A percentile compares a stretch with the other conserved stretches of the same genome.
These are phyloP conservation scores for Populus deltoides DNA, from an alignment of 345 rosid genomes.

Conservation along the genomic window DNA sequence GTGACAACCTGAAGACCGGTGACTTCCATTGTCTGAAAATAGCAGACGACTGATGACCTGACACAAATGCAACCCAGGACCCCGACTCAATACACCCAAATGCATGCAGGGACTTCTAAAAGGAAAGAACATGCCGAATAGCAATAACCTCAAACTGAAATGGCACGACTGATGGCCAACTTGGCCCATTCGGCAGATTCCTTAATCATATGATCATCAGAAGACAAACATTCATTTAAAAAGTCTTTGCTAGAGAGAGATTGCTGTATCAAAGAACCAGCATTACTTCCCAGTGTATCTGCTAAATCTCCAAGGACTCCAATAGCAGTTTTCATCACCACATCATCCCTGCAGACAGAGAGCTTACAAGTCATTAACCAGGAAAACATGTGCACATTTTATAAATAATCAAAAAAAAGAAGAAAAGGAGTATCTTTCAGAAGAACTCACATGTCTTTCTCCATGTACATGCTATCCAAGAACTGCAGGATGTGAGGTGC, in stretches of 20 bases:
- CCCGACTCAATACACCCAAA: slow-evolving; percentile 47
- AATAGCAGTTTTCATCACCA: slow-evolving; percentile 74
- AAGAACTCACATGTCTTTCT: slow-evolving; percentile 66
- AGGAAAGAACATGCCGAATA: slow-evolving; percentile 22
- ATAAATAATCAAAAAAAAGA: neutral
- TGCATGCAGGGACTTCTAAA: slow-evolving; percentile 47
- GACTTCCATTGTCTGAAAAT: slow-evolving; percentile 37
- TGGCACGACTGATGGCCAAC: slow-evolving; percentile 68
- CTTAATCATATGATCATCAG: slow-evolving; percentile 67
- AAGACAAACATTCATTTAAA: slow-evolving; percentile 66
- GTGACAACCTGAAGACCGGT: slow-evolving; percentile 36
- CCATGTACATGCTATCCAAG: slow-evolving; percentile 73
- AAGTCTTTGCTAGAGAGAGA: slow-evolving; percentile 69
- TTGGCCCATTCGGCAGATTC: slow-evolving; percentile 78
- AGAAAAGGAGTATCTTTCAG: neutral
- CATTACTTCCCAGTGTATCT: slow-evolving; percentile 73
- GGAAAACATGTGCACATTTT: neutral
- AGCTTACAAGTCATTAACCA: slow-evolving; percentile 13
- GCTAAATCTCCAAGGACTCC: slow-evolving; percentile 81
- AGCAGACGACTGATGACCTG: slow-evolving; percentile 46
- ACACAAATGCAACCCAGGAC: slow-evolving; percentile 41
- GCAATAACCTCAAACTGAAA: slow-evolving; percentile 57
- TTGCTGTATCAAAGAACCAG: slow-evolving; percentile 68
- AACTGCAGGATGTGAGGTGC: slow-evolving; percentile 73
- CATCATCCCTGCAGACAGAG: slow-evolving; percentile 53